A percentile compares a stretch with the other conserved stretches of the same genome.
Conservation (phyloP, 2,329 filamentous ascomycete species). For the Triangularia verruculosa region DNA sequence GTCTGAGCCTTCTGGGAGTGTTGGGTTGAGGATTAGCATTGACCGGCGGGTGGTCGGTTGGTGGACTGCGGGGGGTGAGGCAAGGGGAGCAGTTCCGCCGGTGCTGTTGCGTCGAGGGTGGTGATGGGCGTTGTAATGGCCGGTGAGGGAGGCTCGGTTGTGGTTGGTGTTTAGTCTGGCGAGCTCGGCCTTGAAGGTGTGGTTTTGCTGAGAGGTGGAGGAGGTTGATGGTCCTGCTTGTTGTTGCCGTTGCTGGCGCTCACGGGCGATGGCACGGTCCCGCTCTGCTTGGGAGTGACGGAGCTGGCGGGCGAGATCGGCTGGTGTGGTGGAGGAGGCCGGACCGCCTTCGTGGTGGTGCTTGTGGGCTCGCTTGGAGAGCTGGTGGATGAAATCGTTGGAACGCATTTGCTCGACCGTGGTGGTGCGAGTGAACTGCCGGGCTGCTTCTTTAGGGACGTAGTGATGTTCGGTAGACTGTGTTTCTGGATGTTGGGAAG, state of each 20-base stretch:
- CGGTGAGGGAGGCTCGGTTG: background rate
- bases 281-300: slow-evolving; percentile 39
- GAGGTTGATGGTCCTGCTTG: background rate
- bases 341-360: slow-evolving; percentile 36
- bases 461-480: slow-evolving; percentile 39
- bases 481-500: background rate
- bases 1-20: background rate
- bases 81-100: slow-evolving; percentile 28
- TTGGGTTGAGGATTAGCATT: background rate
- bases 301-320: slow-evolving; percentile 37
- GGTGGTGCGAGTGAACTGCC: slow-evolving; percentile 54
- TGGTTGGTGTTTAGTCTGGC: slow-evolving; percentile 9
- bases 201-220: slow-evolving; percentile 26
- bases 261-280: slow-evolving; percentile 36
- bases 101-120: slow-evolving; percentile 38
- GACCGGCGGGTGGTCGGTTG: slow-evolving; percentile 1
- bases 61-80: background rate
- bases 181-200: slow-evolving; percentile 34
- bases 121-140: slow-evolving; percentile 17
- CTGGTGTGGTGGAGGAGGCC: slow-evolving; percentile 30
- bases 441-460: slow-evolving; percentile 52
- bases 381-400: slow-evolving; percentile 37
- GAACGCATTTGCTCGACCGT: slow-evolving; percentile 41
- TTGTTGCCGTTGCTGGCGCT: slow-evolving; percentile 13
- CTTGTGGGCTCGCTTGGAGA: slow-evolving; percentile 43